Percentiles rank a stretch among this genome's conserved stretches.
Evolutionary conservation across 805 yeast species (phyloP).

Genomic region (Schwanniomyces yamadae): DNA sequence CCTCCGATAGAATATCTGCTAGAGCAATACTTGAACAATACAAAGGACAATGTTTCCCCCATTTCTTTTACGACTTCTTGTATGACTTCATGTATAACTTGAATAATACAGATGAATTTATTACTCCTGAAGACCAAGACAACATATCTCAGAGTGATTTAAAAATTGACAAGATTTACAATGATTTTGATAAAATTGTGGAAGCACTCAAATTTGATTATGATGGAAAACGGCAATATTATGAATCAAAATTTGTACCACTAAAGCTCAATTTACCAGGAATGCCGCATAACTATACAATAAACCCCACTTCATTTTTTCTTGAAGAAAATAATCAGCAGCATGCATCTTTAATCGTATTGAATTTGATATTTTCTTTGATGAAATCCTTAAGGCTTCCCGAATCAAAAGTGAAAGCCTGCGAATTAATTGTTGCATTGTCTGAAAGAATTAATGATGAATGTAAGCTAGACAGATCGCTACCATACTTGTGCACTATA

Average conservation of each 20-base stretch:
- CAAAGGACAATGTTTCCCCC: constrained; percentile 58
- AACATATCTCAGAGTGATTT: constrained; percentile 32
- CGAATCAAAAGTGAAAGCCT: constrained; percentile 59
- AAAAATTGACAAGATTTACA: constrained; percentile 60
- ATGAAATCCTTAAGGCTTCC: constrained; percentile 62
- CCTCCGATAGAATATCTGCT: constrained; percentile 58
- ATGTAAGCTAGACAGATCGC: constrained; percentile 76
- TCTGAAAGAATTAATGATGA: constrained; percentile 80
- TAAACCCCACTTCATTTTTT: constrained; percentile 32
- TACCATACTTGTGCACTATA: constrained; percentile 76
- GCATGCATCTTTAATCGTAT: constrained; percentile 55
- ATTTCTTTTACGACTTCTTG: constrained; percentile 62
- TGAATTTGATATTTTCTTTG: constrained; percentile 58
- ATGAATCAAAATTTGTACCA: constrained; percentile 21
- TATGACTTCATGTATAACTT: constrained; percentile 58
- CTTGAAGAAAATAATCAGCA: constrained; percentile 25
- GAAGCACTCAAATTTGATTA: constrained; percentile 24
- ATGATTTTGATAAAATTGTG: constrained; percentile 51
- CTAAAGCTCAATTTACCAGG: constrained; percentile 52
- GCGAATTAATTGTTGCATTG: constrained; percentile 73
- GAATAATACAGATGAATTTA: constrained; percentile 22
- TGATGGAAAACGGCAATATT: constrained; percentile 2
- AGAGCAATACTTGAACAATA: constrained; percentile 50
- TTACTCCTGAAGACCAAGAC: constrained; percentile 12
- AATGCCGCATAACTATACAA: constrained; percentile 42